Base-by-base conservation (phyloP, 208 protist genomes). In the Herpetomonas samuelpessoai region DNA sequence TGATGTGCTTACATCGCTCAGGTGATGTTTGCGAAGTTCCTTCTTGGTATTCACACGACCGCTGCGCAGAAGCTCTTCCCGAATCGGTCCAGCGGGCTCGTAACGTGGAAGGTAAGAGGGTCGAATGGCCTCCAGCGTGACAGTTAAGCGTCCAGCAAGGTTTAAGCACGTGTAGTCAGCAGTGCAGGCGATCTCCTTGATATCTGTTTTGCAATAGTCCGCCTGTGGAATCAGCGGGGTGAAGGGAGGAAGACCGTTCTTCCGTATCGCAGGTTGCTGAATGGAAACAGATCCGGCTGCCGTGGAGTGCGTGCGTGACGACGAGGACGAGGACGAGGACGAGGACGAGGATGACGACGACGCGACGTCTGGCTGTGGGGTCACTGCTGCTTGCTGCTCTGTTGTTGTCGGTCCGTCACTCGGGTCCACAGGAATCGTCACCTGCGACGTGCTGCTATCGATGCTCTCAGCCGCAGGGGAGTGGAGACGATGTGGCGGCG, bases 171-270 rank as follows among this genome's bases (percentile, higher is more conserved):
- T 74, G 39, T 76, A 79, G 30, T 48, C 28, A 30, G 58, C 59
- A 1, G 60, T 75, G 35, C 50, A 66, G 10, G 69, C 65, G 52
- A 92, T 80, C 6, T 38, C 7, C 47, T 79, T 81, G 29, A 91
- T 47, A 28, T 92, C 79, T 1, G 61, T 65, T 39, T 76, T 79
- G 47, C 28, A 24, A 57, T 86, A 87, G 52, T 81, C 57, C 62
- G 50, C 46, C 48, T 85, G 71, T 30, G 69, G 53, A 47, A 89
- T 74, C 21, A 91, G 31, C 1, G 78, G 79, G 1, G 62, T 31
- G 35, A 86, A 67, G 54, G 44, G 44, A 16, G 47, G 19, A 0
- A 74, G 19, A 41, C 2, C 39, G 57, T 2, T 44, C 16, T 18
- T 21, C 30, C 9, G 35, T 19, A 24, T 18, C 22, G 12, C 35